phyloP scores from a whole-genome alignment of 345 rosid species.

The Odontarrhena argentea region DNA sequence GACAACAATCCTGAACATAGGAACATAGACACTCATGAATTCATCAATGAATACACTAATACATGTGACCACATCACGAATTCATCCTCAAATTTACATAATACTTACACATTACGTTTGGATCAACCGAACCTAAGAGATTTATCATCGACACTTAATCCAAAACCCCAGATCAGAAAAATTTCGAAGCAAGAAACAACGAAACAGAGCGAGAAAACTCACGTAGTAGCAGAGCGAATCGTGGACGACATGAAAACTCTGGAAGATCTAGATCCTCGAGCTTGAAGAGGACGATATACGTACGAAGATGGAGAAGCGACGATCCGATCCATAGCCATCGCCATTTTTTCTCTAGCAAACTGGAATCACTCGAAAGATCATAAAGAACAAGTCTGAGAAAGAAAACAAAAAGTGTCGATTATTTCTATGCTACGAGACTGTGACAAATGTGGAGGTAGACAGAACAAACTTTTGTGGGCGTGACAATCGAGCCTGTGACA shows the following conservation, averaged over 20 bases:
- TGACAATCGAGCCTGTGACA: conserved; percentile 20
- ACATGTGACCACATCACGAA: not conserved
- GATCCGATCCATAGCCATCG: conserved; percentile 46
- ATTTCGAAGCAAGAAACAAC: not conserved
- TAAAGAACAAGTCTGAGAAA: not conserved
- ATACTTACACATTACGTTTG: not conserved
- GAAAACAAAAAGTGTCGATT: conserved; percentile 13
- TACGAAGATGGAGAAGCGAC: conserved; percentile 38
- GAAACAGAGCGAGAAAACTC: conserved; percentile 26
- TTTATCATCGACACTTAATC: conserved; percentile 20
- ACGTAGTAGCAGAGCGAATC: conserved; percentile 47
- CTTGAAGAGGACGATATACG: conserved; percentile 35
- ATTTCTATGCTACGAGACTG: conserved; percentile 27
- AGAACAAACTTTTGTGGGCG: conserved; percentile 6
- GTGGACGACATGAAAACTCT: conserved; percentile 58
- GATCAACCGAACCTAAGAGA: conserved; percentile 15
- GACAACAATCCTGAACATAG: conserved; percentile 8
- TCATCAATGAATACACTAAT: not conserved
- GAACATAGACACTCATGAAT: no score
- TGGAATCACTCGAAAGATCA: not conserved
- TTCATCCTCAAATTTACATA: not conserved
- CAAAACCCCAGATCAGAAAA: conserved; percentile 19
- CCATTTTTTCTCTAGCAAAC: conserved; percentile 41
- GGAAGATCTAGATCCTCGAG: conserved; percentile 44
- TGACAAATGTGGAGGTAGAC: conserved; percentile 14